phyloP scores from a whole-genome alignment of 352 stramenopile genomes.

The Phytophthora capsici region DNA sequence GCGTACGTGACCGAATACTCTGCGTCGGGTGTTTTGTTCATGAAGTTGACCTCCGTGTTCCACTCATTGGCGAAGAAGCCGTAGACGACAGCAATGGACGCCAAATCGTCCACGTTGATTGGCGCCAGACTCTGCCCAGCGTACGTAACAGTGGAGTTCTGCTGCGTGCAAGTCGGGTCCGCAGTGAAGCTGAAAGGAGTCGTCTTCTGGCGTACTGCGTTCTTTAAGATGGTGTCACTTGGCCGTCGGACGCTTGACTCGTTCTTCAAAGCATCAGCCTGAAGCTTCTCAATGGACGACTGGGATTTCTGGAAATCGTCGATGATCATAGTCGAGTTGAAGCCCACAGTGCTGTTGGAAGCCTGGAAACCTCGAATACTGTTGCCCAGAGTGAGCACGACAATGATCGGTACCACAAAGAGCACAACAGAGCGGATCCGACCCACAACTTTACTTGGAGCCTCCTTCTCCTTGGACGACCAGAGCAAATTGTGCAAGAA shows the following conservation, averaged over 20 bases:
- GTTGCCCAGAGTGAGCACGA: conserved; percentile 53
- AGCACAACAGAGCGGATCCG: conserved; percentile 31
- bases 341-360: conserved; percentile 53
- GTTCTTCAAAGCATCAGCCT: conserved; percentile 17
- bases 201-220: conserved; percentile 37
- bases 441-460: conserved; percentile 15
- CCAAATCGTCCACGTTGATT: conserved; percentile 52
- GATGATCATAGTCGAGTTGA: conserved; percentile 48
- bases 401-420: conserved; percentile 47
- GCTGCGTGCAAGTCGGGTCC: conserved; percentile 36
- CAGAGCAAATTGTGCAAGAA: conserved; percentile 60
- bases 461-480: conserved; percentile 26
- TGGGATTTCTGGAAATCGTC: conserved; percentile 52
- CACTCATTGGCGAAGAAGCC: conserved; percentile 59
- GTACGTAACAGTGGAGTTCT: conserved; percentile 28
- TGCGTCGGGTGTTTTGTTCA: conserved; percentile 16
- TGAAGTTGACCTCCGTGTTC: conserved; percentile 49
- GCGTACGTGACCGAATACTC: conserved; percentile 22
- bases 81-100: conserved; percentile 47
- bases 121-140: conserved; percentile 29
- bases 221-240: conserved; percentile 48
- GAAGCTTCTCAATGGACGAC: conserved; percentile 38
- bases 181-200: conserved; percentile 46
- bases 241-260: conserved; percentile 27
- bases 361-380: conserved; percentile 58